Percentiles rank a stretch among this genome's conserved stretches.
phyloP scores from a whole-genome alignment of 2,329 filamentous ascomycete species.

The Fusarium kyushuense region DNA sequence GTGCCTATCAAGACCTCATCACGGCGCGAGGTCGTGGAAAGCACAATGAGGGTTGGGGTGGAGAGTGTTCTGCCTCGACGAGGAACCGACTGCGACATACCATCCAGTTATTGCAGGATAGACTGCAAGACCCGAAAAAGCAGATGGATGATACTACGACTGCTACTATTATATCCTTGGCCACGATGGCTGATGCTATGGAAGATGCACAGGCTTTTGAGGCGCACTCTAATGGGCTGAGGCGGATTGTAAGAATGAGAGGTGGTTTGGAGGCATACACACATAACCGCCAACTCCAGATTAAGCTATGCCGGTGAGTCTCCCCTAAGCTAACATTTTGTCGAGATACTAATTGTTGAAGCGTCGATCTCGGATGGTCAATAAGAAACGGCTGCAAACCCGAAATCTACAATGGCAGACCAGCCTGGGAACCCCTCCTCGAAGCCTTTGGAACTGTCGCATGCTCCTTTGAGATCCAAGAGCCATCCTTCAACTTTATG shows the following conservation, averaged over 20 bases:
- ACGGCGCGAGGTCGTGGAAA: neutral
- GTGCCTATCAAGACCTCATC: constrained; percentile 38
- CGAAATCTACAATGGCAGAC: constrained; percentile 31
- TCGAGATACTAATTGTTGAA: neutral
- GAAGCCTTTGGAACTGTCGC: constrained; percentile 7
- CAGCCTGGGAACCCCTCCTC: constrained; percentile 40
- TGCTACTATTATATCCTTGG: constrained; percentile 38
- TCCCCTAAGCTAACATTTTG: accelerated
- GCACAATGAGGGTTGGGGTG: neutral
- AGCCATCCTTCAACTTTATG: constrained; percentile 10
- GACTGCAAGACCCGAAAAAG: constrained; percentile 22
- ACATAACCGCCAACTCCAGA: constrained; percentile 45
- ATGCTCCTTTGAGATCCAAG: constrained; percentile 1
- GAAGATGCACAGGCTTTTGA: constrained; percentile 36
- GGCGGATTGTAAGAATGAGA: constrained; percentile 44
- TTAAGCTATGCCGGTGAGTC: constrained; percentile 49
- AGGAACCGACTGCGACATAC: constrained; percentile 27
- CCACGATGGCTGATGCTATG: constrained; percentile 42
- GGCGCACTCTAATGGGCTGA: constrained; percentile 41
- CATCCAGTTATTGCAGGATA: constrained; percentile 36
- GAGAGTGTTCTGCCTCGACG: constrained; percentile 31
- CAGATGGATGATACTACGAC: constrained; percentile 40
- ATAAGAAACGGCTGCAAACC: constrained; percentile 46
- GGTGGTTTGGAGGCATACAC: constrained; percentile 45
- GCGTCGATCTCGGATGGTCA: constrained; percentile 48